A percentile compares a stretch with the other conserved stretches of the same genome.
phyloP scores from a whole-genome alignment of 73 alveolate species.

The Uronychia setigera region DNA sequence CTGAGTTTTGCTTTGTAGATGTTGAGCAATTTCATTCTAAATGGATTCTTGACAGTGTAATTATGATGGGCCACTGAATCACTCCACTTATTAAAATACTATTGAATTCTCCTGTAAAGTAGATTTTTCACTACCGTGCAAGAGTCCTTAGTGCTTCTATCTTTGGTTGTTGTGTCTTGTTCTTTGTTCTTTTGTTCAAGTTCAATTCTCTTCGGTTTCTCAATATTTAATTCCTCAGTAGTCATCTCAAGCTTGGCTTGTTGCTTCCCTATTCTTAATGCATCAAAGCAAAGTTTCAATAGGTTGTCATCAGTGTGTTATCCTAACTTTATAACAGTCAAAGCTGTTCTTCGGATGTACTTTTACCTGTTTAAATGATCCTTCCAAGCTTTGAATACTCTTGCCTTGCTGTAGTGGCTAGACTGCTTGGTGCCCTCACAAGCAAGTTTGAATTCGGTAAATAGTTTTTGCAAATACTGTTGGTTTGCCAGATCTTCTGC shows the following conservation, averaged over 20 bases:
- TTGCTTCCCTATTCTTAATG: constrained; percentile 21
- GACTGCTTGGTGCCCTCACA: constrained; percentile 13
- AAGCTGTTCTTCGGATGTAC: constrained; percentile 9
- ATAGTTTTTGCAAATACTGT: constrained; percentile 33
- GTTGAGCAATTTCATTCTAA: constrained; percentile 22
- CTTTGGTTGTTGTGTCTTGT: neutral
- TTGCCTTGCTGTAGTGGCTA: constrained; percentile 7
- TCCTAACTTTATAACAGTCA: constrained; percentile 4
- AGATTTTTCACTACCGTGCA: constrained; percentile 10
- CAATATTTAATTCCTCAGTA: neutral
- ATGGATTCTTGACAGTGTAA: constrained; percentile 5
- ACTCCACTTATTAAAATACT: constrained; percentile 21
- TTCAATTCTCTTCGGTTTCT: constrained; percentile 1
- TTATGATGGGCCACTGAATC: neutral
- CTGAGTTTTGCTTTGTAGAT: constrained; percentile 24
- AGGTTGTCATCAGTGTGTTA: neutral
- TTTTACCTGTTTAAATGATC: constrained; percentile 15
- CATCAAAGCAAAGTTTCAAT: constrained; percentile 37
- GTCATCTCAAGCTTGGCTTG: constrained; percentile 5
- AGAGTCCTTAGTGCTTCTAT: constrained; percentile 1
- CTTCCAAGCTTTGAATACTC: constrained; percentile 38
- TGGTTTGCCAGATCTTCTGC: constrained; percentile 11
- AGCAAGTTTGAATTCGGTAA: constrained; percentile 5
- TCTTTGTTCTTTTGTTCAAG: constrained; percentile 9
- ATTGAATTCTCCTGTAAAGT: neutral